These are phyloP conservation scores for Gossypium lobatum DNA, from an alignment of 441 rosid genomes.

Conservation along the genomic window DNA sequence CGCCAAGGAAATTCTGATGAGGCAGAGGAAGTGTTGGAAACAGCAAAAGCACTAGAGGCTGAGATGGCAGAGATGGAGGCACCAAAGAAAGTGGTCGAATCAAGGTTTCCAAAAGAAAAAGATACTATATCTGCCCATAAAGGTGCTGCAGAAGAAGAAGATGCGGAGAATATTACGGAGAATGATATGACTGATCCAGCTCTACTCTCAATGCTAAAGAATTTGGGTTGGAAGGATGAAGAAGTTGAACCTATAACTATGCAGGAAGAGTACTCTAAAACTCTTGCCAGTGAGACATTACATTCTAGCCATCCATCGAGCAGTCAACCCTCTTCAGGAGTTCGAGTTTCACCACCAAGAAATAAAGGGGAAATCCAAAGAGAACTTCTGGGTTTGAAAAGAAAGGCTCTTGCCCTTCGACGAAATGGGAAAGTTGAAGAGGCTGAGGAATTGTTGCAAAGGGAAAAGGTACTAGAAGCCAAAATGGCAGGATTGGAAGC, in stretches of 20 bases:
- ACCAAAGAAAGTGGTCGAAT: conserved; percentile 33
- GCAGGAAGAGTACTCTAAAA: conserved; percentile 22
- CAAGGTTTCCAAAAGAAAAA: conserved; percentile 18
- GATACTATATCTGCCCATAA: conserved; percentile 14
- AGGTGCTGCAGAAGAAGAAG: conserved; percentile 30
- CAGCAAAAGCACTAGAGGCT: conserved; percentile 60
- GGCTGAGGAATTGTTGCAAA: conserved; percentile 56
- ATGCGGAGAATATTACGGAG: conserved; percentile 41
- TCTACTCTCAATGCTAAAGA: conserved; percentile 41
- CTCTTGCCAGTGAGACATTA: conserved; percentile 20
- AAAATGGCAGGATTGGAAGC: conserved; percentile 49
- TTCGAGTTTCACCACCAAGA: conserved; percentile 29
- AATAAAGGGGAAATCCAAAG: conserved; percentile 57
- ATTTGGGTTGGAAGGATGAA: conserved; percentile 60
- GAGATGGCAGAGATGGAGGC: conserved; percentile 56
- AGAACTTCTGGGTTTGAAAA: conserved; percentile 59
- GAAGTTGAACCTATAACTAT: conserved; percentile 24
- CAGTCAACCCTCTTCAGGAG: conserved; percentile 17
- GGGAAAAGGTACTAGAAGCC: conserved; percentile 47
- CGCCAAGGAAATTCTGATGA: conserved; percentile 74
- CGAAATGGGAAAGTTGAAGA: conserved; percentile 60
- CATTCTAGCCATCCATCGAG: conserved; percentile 21
- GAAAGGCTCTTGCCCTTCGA: conserved; percentile 58
- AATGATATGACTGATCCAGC: conserved; percentile 55
- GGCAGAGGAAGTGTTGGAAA: conserved; percentile 63